Conservation (phyloP, 192 early-diverging fungal genomes). For the Phycomyces blakesleeanus region DNA sequence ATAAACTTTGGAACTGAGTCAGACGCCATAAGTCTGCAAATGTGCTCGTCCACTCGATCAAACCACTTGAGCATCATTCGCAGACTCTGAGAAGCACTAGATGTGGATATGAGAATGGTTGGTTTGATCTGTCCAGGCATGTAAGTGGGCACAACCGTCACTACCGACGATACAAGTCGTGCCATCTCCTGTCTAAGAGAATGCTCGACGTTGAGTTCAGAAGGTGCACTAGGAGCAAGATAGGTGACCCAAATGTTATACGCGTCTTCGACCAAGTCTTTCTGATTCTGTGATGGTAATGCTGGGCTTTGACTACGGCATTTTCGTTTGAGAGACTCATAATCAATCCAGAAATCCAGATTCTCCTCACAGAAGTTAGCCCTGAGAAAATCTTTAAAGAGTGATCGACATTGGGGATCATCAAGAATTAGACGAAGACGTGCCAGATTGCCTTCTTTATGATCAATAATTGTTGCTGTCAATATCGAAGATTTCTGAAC, state of each 20-base stretch:
- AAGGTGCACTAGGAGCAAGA: slow-evolving; percentile 37
- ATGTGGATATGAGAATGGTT: slow-evolving; percentile 26
- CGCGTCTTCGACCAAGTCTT: slow-evolving; percentile 45
- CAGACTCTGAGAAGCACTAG: slow-evolving; percentile 25
- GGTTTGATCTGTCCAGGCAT: slow-evolving; percentile 12
- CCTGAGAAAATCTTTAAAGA: slow-evolving; percentile 62
- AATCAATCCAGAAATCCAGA: slow-evolving; percentile 64
- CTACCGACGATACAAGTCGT: slow-evolving; percentile 42
- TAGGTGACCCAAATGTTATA: slow-evolving; percentile 52
- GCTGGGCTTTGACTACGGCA: slow-evolving; percentile 35
- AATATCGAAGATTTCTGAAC: background rate
- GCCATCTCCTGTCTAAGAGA: slow-evolving; percentile 46
- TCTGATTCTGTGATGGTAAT: slow-evolving; percentile 35
- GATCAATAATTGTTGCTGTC: slow-evolving; percentile 3
- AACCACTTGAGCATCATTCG: slow-evolving; percentile 45
- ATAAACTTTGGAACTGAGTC: slow-evolving; percentile 77
- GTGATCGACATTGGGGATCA: slow-evolving; percentile 43
- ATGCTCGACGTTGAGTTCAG: slow-evolving; percentile 53
- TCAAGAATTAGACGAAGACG: slow-evolving; percentile 60
- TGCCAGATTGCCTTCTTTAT: slow-evolving; percentile 49
- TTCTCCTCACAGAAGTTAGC: slow-evolving; percentile 74
- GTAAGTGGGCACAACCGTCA: slow-evolving; percentile 38
- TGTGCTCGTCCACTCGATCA: slow-evolving; percentile 61
- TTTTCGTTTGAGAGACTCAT: slow-evolving; percentile 41
- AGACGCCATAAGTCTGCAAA: slow-evolving; percentile 68